Base-by-base conservation (phyloP, 2,329 filamentous ascomycete species). In the Alternaria panax region DNA sequence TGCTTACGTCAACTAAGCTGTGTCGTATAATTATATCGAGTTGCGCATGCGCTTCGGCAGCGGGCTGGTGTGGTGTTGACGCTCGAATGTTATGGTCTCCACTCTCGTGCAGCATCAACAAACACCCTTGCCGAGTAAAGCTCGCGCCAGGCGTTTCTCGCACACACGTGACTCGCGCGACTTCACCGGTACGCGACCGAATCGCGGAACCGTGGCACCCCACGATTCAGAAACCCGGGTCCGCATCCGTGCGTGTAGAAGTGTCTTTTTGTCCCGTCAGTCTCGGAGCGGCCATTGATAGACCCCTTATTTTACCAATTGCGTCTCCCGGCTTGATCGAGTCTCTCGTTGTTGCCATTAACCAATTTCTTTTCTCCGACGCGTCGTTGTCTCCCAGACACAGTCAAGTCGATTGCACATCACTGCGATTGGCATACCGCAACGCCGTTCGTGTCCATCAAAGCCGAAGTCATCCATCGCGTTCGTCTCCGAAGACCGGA, bases 401-500 rank as follows among this genome's bases (percentile, higher is more conserved):
- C 32, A 9, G 36, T 16, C 27, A 48, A 48, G 14, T 20, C 42
- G 3, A 16, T 40, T 22, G 57, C 47, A 30, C 11, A 28, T 28
- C 34, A n/a, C 38, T 32, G 48, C 57, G 25, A 56, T 51, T 32
- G 52, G 41, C 43, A 41, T 27, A 28, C 16, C 25, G 46, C 27
- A 51, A 32, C 38, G 46, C 30, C 30, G 27, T 60, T 41, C 20
- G 40, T 41, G 32, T 43, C 36, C 25, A 36, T 59, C 40, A 51
- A 45, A 34, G 58, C 57, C 32, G 47, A 27, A 41, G 38, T 38
- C 28, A 40, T 59, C 43, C 41, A 47, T 57, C 62, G 62, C 59
- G 45, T 7, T 41, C 51, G 46, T 53, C 60, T 71, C 72, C 70
- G 70, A 73, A 20, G 22, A 67, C 73, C 73, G 73, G 70, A 77